These are phyloP conservation scores for Trichosporon sp. DNA, from an alignment of 1,284 basidiomycete genomes.

Conservation along the genomic window DNA sequence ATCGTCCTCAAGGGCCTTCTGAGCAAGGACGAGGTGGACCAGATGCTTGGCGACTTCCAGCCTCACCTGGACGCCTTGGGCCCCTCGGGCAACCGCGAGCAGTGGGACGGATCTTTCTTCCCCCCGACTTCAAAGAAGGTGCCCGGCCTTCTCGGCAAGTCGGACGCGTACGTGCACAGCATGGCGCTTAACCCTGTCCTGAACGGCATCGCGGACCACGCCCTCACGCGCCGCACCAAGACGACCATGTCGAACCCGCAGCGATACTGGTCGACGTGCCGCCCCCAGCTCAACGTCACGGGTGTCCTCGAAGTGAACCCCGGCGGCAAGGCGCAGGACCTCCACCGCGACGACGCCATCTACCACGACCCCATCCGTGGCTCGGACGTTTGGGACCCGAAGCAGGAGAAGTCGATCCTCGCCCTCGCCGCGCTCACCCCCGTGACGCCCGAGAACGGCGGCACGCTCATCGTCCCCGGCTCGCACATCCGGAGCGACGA, in stretches of 20 bases:
- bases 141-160: constrained; percentile 29
- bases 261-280: constrained; percentile 31
- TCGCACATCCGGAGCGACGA: constrained; percentile 33
- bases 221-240: constrained; percentile 31
- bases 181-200: constrained; percentile 30
- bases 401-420: constrained; percentile 31
- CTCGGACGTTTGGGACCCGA: constrained; percentile 29
- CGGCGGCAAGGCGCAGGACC: constrained; percentile 32
- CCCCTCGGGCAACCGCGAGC: constrained; percentile 28
- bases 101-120: constrained; percentile 35
- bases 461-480: constrained; percentile 33
- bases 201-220: constrained; percentile 30
- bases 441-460: constrained; percentile 33
- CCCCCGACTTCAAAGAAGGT: constrained; percentile 32
- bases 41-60: constrained; percentile 31
- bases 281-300: constrained; percentile 34
- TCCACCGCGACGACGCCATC: constrained; percentile 34
- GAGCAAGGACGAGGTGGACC: constrained; percentile 24
- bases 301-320: constrained; percentile 31
- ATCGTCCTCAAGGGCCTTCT: constrained; percentile 32
- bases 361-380: constrained; percentile 32
- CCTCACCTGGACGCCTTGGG: constrained; percentile 30
- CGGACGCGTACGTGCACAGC: constrained; percentile 25
- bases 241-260: constrained; percentile 31
- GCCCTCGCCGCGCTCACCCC: constrained; percentile 27